Base-by-base conservation (phyloP, 192 early-diverging fungal species). In the Ambispora gerdemannii region DNA sequence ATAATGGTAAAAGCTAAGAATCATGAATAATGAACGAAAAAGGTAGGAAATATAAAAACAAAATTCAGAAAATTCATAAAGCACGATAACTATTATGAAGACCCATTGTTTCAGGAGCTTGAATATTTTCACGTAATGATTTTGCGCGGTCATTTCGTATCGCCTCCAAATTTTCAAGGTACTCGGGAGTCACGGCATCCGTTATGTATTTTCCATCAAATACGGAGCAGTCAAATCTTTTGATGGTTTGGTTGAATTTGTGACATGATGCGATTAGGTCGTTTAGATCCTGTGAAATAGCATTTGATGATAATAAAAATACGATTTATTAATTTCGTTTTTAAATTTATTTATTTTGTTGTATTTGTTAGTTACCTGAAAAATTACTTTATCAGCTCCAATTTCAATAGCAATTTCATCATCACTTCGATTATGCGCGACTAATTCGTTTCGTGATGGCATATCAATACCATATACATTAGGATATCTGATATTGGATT, bases 391-490 rank as follows among this genome's bases (percentile, higher is more conserved):
- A 74, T 99, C 98, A n/a, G 95, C 95, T 59, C 95, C 95, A 67
- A 99, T 90, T 53, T 83, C 90, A 17, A 82, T 71, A 17, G 98
- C 95, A 55, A 99, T 88, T 67, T 93, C 82, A n/a, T 89, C 87
- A 65, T 94, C 93, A 38, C 79, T 86, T 50, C 87, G 86, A 47
- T 86, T 82, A 36, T 87, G 82, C 2, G 95, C 98, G 22, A 99
- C 91, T 58, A 99, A 82, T 78, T 99, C 98, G 47, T 83, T 78
- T 24, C 90, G 87, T 25, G 93, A 92, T 25, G 98, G 98, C 96
- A 99, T 99, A 74, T 99, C 96, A 79, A 99, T 99, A 72, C 98
- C 98, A 77, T 99, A 99, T 36, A 98, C 98, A 82, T 99, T 99
- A 67, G 95, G 95, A 84, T 84, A 95, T 30, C 84, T 85, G 51